Conservation (phyloP, 139 green algal species). For the Yamagishiella unicocca region DNA sequence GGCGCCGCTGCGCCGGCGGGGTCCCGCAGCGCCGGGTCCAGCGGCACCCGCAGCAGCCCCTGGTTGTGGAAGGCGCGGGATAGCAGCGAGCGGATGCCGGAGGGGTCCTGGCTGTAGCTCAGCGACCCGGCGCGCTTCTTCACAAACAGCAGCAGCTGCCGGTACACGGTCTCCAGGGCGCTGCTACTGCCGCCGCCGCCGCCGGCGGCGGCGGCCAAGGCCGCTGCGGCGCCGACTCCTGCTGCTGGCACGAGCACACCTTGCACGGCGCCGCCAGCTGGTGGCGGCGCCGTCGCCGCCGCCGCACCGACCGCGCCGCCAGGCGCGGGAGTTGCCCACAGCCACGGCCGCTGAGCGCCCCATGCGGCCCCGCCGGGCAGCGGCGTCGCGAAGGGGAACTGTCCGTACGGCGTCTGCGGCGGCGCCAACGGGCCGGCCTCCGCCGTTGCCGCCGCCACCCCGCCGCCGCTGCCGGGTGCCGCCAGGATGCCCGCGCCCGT, state of each 20-base stretch:
- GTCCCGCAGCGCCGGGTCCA: background rate
- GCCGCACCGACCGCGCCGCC: background rate
- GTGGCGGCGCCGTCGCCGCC: background rate
- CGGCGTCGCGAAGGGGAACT: background rate
- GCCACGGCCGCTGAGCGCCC: background rate
- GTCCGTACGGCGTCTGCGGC: background rate
- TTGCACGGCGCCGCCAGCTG: background rate
- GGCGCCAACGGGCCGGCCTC: background rate
- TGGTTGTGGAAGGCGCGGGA: constrained; percentile 66
- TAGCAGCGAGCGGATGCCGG: constrained; percentile 78
- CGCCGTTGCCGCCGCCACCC: background rate
- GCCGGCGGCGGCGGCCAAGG: background rate
- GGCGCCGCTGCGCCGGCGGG: background rate
- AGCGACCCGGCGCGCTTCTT: constrained; percentile 79
- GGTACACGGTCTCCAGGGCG: constrained; percentile 44
- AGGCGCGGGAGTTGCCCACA: background rate
- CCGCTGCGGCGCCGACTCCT: background rate
- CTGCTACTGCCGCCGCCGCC: constrained; percentile 7
- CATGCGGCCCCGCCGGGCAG: background rate
- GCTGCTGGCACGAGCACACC: background rate
- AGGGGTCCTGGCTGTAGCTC: constrained; percentile 78
- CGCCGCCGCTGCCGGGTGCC: background rate
- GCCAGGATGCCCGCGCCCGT: background rate
- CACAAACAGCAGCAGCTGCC: constrained; percentile 72
- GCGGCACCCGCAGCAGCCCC: constrained; percentile 28